Evolutionary conservation across 2,329 filamentous ascomycete genomes (phyloP).

Genomic region (Colletotrichum abscissum): DNA sequence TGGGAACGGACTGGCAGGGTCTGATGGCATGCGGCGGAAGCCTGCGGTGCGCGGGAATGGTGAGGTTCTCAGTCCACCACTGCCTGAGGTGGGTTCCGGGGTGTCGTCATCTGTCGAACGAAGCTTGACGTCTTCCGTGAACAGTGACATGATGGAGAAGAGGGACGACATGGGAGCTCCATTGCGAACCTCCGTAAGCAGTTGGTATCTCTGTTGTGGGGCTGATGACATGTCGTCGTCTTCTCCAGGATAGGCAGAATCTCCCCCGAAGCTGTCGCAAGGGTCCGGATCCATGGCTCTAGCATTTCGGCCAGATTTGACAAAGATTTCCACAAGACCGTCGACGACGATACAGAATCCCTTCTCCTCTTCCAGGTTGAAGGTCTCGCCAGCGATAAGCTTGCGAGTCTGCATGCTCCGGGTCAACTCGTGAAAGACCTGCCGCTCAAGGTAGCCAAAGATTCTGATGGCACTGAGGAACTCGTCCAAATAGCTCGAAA

Average conservation of each 20-base stretch:
- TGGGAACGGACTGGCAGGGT: constrained; percentile 35
- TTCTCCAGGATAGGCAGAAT: constrained; percentile 69
- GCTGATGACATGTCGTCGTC: constrained; percentile 72
- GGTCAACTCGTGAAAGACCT: constrained; percentile 97
- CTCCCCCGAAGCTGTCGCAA: constrained; percentile 48
- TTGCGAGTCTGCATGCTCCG: constrained; percentile 98
- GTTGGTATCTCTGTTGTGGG: constrained; percentile 87
- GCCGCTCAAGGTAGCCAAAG: constrained; percentile 95
- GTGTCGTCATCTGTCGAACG: constrained; percentile 73
- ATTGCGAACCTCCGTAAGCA: constrained; percentile 97
- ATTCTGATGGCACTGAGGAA: constrained; percentile 99
- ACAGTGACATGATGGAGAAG: constrained; percentile 96
- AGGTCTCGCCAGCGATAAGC: constrained; percentile 93
- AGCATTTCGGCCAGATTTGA: constrained; percentile 81
- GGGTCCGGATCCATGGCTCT: constrained; percentile 45
- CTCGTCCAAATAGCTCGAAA: constrained; percentile 97
- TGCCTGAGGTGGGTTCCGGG: constrained; percentile 38
- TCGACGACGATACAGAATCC: constrained; percentile 98
- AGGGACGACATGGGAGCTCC: constrained; percentile 98
- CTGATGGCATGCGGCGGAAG: constrained; percentile 31
- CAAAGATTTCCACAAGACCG: constrained; percentile 96
- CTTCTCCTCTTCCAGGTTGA: constrained; percentile 96
- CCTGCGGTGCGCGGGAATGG: constrained; percentile 26
- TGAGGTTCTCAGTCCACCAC: constrained; percentile 19
- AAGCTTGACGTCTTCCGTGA: constrained; percentile 93